Evolutionary conservation across 2,329 filamentous ascomycete genomes (phyloP), one percentile per base, ranked within the genome.

Genomic region (Graphilbum ipis-grandicollis): DNA sequence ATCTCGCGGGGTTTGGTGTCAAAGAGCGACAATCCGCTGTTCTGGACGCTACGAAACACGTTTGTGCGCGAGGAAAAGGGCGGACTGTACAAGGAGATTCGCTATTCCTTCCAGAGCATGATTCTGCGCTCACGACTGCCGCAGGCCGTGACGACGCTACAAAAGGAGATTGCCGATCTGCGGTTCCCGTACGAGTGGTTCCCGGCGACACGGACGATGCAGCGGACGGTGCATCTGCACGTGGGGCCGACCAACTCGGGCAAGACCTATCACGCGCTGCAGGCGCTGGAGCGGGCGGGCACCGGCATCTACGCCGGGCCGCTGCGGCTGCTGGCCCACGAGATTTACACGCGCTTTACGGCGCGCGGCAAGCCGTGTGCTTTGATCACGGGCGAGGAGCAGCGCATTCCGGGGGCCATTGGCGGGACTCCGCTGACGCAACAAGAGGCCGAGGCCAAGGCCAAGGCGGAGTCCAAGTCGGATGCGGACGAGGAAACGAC

Each of bases 221-320:
- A 86, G 49, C 69, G 90, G 32, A 88, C 74, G 0, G 69, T 98
- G 30, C 84, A 96, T 58, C 63, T 98, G 17, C 90, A 98, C 49
- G 85, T 98, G 35, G 90, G 90, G 0, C 90, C 90, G 2, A 98
- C 90, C 2, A 98, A 98, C 55, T 96, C 90, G 1, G 90, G 90
- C 39, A 98, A 98, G 63, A 98, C 92, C 0, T 98, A 96, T 52
- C 79, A 85, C 52, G 92, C 90, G 1, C 60, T 98, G 44, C 78
- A 93, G 56, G 75, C 79, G 12, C 66, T 98, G 10, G 83, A 94
- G 52, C 64, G n/a, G n/a, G 35, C 39, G 28, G 26, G 19, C 8
- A 9, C 37, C 19, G 90, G 90, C 29, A 75, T 93, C 35, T 98
- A 96, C 52, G 84, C 88, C 4, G 90, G 92, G 0, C 90, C 90